Evolutionary conservation across 495 filamentous ascomycete species (phyloP), one percentile per base, ranked within the genome.

Genomic region (Daldinia grandis): DNA sequence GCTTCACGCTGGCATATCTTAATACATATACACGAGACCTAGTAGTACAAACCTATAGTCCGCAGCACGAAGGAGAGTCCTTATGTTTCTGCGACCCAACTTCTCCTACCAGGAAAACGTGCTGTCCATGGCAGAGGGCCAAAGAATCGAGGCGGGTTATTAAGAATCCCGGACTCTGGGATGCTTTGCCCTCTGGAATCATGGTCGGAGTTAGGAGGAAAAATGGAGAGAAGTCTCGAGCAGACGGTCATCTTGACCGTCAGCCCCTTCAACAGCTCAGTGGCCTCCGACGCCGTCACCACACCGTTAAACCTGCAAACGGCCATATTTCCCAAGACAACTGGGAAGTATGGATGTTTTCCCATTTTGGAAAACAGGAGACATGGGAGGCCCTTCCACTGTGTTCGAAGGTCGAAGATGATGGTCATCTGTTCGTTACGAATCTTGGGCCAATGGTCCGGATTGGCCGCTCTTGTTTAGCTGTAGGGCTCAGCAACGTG

Each of bases 291-390:
- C 71, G 62, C 9, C 76, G 73, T 42, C 73, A 73, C 14, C 69
- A 72, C n/a, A 14, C 31, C 21, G 24, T 58, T 8, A 44, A 50
- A 30, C 33, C 30, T 31, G 33, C 51, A n/a, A 57, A 68, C 53
- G 59, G 59, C 33, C 62, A 68, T 25, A 59, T 51, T 21, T 14
- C 64, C 17, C 71, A 82, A 31, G 81, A 83, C 47, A 80, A 78
- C 17, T 93, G 89, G 89, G 89, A 92, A 74, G 86, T 85, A 1
- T 93, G 89, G 88, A 86, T 83, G 9, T 81, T 91, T 55, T 84
- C 86, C 21, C 78, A 80, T 62, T 79, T 78, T 12, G 80, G 79
- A 27, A 73, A 73, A 14, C 69, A 78, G 21, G 73, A 76, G 19
- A 73, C 67, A 1, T 79, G 79, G 68, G 83, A 85, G 60, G 78